These are phyloP conservation scores for Dentipellis sp. DNA, from an alignment of 768 basidiomycete species.

Conservation along the genomic window DNA sequence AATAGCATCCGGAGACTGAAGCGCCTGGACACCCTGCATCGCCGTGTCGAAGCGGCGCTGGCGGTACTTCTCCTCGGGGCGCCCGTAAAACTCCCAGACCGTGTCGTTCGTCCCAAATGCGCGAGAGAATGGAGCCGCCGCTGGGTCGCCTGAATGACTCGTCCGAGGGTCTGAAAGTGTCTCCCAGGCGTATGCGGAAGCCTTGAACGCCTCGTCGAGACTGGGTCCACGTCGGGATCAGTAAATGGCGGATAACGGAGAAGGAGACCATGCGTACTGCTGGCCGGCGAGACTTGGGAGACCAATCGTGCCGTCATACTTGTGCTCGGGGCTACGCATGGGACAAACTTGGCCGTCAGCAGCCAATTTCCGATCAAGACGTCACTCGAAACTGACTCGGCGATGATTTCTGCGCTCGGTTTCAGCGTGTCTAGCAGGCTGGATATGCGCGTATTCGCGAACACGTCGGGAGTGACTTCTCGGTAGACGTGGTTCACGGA, in stretches of 20 bases:
- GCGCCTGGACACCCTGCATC: background rate
- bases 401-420: constrained; percentile 5
- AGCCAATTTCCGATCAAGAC: no score
- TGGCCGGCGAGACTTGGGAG: constrained; percentile 11
- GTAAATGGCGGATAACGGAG: background rate
- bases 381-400: background rate
- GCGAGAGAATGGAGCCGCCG: constrained; percentile 1
- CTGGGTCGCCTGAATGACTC: background rate
- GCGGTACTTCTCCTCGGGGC: constrained; percentile 1
- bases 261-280: constrained; percentile 1
- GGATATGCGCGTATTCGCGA: constrained; percentile 16
- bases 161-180: constrained; percentile 10
- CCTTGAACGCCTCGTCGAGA: constrained; percentile 12
- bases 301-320: constrained; percentile 14
- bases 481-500: constrained; percentile 17
- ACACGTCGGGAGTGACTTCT: constrained; percentile 15
- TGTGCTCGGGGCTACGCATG: no score
- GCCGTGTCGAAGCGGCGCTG: constrained; percentile 1
- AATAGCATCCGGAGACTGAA: background rate
- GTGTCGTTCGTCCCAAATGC: background rate
- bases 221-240: background rate
- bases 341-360: no score
- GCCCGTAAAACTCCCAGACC: background rate
- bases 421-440: background rate
- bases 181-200: constrained; percentile 13